Percentiles rank a stretch among this genome's conserved stretches.
Evolutionary conservation across 805 yeast genomes (phyloP).

Genomic region (Sugiyamaella boreocaroliniensis): DNA sequence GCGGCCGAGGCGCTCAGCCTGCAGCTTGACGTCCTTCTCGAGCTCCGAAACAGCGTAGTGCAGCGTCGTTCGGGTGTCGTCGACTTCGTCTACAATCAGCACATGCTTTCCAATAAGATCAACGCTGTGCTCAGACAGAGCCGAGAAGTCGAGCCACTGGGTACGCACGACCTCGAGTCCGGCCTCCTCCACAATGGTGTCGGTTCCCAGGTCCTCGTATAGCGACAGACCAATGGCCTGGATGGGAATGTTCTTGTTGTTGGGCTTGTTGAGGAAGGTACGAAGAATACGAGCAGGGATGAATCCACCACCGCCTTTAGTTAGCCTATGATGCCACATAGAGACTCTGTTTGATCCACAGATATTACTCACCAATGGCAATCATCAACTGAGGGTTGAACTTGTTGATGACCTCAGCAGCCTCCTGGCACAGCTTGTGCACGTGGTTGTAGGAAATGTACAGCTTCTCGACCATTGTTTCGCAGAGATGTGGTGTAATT

Average conservation of each 20-base stretch:
- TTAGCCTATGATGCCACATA: background rate
- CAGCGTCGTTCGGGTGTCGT: conserved; percentile 84
- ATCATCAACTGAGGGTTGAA: conserved; percentile 86
- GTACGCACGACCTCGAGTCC: conserved; percentile 82
- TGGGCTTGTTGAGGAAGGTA: conserved; percentile 82
- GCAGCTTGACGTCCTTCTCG: conserved; percentile 54
- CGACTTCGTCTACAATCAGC: conserved; percentile 83
- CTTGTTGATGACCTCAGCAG: conserved; percentile 47
- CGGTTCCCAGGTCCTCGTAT: conserved; percentile 69
- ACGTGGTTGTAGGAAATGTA: conserved; percentile 74
- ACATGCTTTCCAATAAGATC: conserved; percentile 75
- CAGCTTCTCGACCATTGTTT: conserved; percentile 29
- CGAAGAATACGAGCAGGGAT: conserved; percentile 96
- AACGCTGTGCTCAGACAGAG: conserved; percentile 60
- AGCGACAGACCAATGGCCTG: conserved; percentile 92
- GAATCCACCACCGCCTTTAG: conserved; percentile 76
- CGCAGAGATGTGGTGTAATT: background rate
- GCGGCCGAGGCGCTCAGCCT: conserved; percentile 55
- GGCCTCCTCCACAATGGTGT: conserved; percentile 44
- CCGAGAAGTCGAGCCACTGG: conserved; percentile 84
- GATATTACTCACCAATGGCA: conserved; percentile 59
- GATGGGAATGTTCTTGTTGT: conserved; percentile 81
- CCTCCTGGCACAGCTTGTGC: conserved; percentile 73
- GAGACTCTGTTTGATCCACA: background rate
- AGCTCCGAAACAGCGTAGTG: conserved; percentile 78